Conservation (phyloP, 768 basidiomycete species). For the Amanita pseudoporphyria region DNA sequence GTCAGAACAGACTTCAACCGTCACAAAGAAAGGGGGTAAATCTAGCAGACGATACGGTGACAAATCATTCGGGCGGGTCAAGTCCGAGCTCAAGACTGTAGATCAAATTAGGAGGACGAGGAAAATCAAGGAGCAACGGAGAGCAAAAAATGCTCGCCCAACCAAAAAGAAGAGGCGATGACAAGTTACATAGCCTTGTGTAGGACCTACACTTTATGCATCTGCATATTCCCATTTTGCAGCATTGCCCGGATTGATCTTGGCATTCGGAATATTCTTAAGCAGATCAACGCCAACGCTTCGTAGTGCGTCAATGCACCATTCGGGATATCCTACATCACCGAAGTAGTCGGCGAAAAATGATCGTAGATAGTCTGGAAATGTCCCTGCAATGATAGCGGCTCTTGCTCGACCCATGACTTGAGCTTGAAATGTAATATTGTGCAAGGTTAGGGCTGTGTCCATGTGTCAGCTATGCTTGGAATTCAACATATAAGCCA, state of each 20-base stretch:
- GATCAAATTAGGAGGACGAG: slow-evolving; percentile 82
- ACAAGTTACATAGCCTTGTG: slow-evolving; percentile 12
- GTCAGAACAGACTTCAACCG: slow-evolving; percentile 11
- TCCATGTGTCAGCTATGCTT: slow-evolving; percentile 9
- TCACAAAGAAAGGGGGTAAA: slow-evolving; percentile 21
- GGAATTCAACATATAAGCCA: slow-evolving; percentile 5
- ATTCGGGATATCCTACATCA: slow-evolving; percentile 70
- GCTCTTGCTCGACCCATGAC: slow-evolving; percentile 81
- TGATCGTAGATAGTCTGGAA: slow-evolving; percentile 63
- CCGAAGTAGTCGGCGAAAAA: slow-evolving; percentile 80
- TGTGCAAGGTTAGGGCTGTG: slow-evolving; percentile 73
- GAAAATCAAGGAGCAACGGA: slow-evolving; percentile 51
- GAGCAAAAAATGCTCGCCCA: slow-evolving; percentile 77
- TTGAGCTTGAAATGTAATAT: slow-evolving; percentile 78
- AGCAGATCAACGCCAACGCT: slow-evolving; percentile 81
- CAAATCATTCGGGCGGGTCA: slow-evolving; percentile 56
- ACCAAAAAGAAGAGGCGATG: slow-evolving; percentile 37
- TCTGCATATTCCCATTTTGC: slow-evolving; percentile 78
- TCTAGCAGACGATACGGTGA: slow-evolving; percentile 42
- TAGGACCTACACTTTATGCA: slow-evolving; percentile 6
- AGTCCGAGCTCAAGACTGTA: slow-evolving; percentile 75
- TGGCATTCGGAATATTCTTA: slow-evolving; percentile 36
- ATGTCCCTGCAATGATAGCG: slow-evolving; percentile 69
- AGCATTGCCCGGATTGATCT: slow-evolving; percentile 50
- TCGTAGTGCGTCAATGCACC: slow-evolving; percentile 79